These are phyloP conservation scores for Sphagnum fallax DNA, from an alignment of 228 moss, liverwort and hornwort genomes.

Conservation along the genomic window DNA sequence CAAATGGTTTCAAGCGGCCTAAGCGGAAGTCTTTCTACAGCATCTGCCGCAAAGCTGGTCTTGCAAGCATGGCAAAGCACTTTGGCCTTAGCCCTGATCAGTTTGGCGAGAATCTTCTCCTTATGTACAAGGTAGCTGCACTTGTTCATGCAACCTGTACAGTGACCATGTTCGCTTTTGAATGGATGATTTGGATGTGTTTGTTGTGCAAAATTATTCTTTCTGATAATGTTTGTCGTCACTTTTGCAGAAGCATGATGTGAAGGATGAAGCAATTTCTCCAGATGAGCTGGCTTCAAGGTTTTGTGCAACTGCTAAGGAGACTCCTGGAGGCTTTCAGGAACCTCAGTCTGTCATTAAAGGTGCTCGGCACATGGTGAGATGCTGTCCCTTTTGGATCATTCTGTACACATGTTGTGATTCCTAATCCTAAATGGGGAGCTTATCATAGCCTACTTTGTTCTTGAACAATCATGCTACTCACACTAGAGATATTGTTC, in stretches of 20 bases:
- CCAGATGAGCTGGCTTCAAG: constrained; percentile 61
- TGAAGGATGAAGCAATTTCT: constrained; percentile 58
- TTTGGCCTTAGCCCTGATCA: constrained; percentile 84
- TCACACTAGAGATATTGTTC: too few relatives aligned
- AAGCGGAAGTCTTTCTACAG: constrained; percentile 75
- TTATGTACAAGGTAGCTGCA: constrained; percentile 63
- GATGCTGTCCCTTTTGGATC: neutral
- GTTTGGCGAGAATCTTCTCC: constrained; percentile 80
- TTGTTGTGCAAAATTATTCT: too few relatives aligned
- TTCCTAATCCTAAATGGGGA: too few relatives aligned
- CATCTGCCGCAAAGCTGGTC: constrained; percentile 61
- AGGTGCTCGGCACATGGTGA: constrained; percentile 91
- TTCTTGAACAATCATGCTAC: too few relatives aligned
- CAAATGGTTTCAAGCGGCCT: constrained; percentile 81
- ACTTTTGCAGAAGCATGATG: constrained; percentile 70
- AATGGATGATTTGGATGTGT: too few relatives aligned
- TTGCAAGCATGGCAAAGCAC: constrained; percentile 53
- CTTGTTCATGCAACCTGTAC: too few relatives aligned
- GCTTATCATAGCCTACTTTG: too few relatives aligned
- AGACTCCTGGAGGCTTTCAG: constrained; percentile 48
- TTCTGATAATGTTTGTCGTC: neutral
- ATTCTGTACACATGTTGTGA: too few relatives aligned
- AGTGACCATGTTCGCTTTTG: too few relatives aligned
- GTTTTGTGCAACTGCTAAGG: constrained; percentile 21
- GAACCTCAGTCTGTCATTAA: constrained; percentile 66